phyloP scores from a whole-genome alignment of 2,329 filamentous ascomycete genomes.

The Chaetomiaceae sp. region DNA sequence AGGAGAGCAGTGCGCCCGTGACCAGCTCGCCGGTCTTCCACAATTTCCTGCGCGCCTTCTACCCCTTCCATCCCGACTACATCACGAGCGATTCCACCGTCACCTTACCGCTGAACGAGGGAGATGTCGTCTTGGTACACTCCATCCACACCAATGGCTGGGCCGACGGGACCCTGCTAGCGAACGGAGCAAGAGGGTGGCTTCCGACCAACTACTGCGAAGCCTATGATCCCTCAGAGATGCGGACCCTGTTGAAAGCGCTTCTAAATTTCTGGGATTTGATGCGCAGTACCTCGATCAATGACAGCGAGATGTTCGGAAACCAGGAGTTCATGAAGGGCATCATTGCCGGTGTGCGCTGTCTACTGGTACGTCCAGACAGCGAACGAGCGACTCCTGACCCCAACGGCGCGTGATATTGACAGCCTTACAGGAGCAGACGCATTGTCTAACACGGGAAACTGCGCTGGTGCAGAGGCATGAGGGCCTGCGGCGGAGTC shows the following conservation, averaged over 20 bases:
- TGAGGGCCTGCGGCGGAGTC: constrained; percentile 68
- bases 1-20: constrained; percentile 43
- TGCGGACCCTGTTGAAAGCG: constrained; percentile 77
- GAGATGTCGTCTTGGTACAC: constrained; percentile 89
- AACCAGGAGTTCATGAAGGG: constrained; percentile 93
- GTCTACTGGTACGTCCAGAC: constrained; percentile 75
- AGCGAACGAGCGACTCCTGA: too few relatives aligned
- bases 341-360: constrained; percentile 87
- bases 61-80: constrained; percentile 78
- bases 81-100: constrained; percentile 77
- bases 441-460: constrained; percentile 80
- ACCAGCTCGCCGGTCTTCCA: constrained; percentile 64
- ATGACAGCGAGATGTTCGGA: constrained; percentile 71
- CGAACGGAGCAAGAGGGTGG: constrained; percentile 86
- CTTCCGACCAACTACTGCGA: constrained; percentile 98
- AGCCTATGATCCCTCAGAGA: constrained; percentile 81
- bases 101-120: constrained; percentile 80
- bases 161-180: constrained; percentile 89
- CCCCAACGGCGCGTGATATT: constrained; percentile 15
- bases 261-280: constrained; percentile 90
- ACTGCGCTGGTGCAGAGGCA: constrained; percentile 67
- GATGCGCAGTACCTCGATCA: constrained; percentile 68
- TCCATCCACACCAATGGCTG: constrained; percentile 97
- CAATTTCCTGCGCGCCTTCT: constrained; percentile 91
- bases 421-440: constrained; percentile 60